These are phyloP conservation scores for Lyophyllum atratum DNA, from an alignment of 768 basidiomycete genomes.

Conservation along the genomic window DNA sequence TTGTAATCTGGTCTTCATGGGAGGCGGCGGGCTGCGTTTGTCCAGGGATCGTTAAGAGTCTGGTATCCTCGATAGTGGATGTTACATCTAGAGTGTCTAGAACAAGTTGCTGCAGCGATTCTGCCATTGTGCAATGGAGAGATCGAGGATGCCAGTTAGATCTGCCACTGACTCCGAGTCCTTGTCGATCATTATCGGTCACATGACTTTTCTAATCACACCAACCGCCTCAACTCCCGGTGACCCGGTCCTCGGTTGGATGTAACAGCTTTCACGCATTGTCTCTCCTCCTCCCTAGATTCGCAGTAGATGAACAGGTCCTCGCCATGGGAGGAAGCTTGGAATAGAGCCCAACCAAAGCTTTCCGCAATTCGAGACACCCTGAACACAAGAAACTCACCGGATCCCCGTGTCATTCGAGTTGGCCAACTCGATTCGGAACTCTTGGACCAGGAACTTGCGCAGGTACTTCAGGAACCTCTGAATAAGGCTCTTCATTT, in stretches of 20 bases:
- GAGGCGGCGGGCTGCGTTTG: conserved; percentile 55
- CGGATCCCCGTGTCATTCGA: conserved; percentile 58
- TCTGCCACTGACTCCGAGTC: too few relatives aligned
- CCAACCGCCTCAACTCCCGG: neutral
- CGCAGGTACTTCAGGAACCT: conserved; percentile 81
- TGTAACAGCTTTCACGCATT: conserved; percentile 18
- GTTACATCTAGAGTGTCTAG: conserved; percentile 68
- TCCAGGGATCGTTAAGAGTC: conserved; percentile 67
- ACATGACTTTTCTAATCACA: conserved; percentile 5
- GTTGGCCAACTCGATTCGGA: conserved; percentile 93
- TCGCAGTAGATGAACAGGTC: conserved; percentile 18
- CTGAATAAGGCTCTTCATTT: conserved; percentile 68
- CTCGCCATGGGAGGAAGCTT: conserved; percentile 59
- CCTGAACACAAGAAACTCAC: conserved; percentile 30
- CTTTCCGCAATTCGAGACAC: conserved; percentile 49
- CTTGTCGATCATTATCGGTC: conserved; percentile 15
- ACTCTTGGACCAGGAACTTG: conserved; percentile 86
- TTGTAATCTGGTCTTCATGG: conserved; percentile 78
- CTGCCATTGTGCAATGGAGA: conserved; percentile 53
- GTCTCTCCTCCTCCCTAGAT: neutral
- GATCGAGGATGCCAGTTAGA: neutral
- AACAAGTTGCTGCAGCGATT: conserved; percentile 77
- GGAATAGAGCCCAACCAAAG: conserved; percentile 59
- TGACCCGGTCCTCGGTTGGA: too few relatives aligned
- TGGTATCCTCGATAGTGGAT: conserved; percentile 64